Conservation (phyloP, 768 basidiomycete species). For the Galerina marginata region DNA sequence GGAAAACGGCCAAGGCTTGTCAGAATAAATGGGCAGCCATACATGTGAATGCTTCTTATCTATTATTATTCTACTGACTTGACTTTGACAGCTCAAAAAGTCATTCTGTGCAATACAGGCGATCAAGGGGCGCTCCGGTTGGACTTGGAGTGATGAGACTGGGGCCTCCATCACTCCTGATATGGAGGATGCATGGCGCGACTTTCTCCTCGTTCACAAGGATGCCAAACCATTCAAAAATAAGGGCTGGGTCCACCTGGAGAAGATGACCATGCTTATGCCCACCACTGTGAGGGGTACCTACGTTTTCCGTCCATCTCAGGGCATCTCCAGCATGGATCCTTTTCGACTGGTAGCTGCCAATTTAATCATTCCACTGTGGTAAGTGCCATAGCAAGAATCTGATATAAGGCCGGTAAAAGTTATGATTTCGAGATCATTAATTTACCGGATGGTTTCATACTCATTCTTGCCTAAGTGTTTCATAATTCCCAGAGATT, state of each 20-base stretch:
- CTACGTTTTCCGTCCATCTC: constrained; percentile 18
- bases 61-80: not conserved
- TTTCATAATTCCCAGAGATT: too few relatives aligned
- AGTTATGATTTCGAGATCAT: too few relatives aligned
- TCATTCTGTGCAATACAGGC: constrained; percentile 20
- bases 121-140: constrained; percentile 27
- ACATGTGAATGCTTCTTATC: constrained; percentile 1
- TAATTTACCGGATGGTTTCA: too few relatives aligned
- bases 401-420: too few relatives aligned
- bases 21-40: constrained; percentile 25
- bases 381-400: too few relatives aligned
- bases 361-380: too few relatives aligned
- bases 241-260: constrained; percentile 27
- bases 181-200: constrained; percentile 8
- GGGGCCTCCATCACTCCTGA: constrained; percentile 19
- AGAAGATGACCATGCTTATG: constrained; percentile 18
- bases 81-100: constrained; percentile 15
- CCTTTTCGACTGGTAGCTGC: too few relatives aligned
- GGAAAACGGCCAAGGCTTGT: constrained; percentile 22
- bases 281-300: constrained; percentile 14
- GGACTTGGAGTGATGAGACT: constrained; percentile 27
- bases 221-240: constrained; percentile 26
- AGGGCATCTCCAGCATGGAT: not conserved
- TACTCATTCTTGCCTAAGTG: too few relatives aligned
- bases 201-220: constrained; percentile 5